phyloP scores from a whole-genome alignment of 176 grass and related monocot species.

The Carex scoparia region DNA sequence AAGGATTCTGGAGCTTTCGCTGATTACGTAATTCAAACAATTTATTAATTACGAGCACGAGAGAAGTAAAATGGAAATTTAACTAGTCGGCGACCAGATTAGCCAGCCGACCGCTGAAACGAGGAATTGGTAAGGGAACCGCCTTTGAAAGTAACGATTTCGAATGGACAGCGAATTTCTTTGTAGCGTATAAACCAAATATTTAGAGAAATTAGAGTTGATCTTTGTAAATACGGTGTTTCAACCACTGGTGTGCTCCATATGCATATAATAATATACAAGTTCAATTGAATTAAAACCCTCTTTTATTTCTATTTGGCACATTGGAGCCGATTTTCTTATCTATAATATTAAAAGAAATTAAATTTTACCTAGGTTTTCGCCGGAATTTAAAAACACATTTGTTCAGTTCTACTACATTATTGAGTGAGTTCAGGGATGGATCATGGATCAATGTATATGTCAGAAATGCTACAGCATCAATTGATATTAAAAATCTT shows the following conservation, averaged over 20 bases:
- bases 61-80: neutral
- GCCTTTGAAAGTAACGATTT: neutral
- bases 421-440: too few species aligned
- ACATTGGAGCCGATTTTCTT: too few species aligned
- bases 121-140: neutral
- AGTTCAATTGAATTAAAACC: neutral
- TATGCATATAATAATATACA: neutral
- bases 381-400: too few species aligned
- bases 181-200: neutral
- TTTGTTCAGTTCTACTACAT: too few species aligned
- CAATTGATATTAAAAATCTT: too few species aligned
- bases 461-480: too few species aligned
- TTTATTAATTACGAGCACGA: neutral
- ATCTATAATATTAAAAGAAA: too few species aligned
- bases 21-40: neutral
- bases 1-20: neutral
- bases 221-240: neutral
- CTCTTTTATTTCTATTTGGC: too few species aligned
- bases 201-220: neutral
- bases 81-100: neutral
- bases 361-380: too few species aligned
- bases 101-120: neutral
- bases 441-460: too few species aligned
- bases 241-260: neutral
- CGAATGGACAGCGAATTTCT: neutral